A percentile compares a stretch with the other conserved stretches of the same genome.
These are phyloP conservation scores for Scheffersomyces cryptocercus DNA, from an alignment of 1,139 yeast genomes.

Conservation along the genomic window DNA sequence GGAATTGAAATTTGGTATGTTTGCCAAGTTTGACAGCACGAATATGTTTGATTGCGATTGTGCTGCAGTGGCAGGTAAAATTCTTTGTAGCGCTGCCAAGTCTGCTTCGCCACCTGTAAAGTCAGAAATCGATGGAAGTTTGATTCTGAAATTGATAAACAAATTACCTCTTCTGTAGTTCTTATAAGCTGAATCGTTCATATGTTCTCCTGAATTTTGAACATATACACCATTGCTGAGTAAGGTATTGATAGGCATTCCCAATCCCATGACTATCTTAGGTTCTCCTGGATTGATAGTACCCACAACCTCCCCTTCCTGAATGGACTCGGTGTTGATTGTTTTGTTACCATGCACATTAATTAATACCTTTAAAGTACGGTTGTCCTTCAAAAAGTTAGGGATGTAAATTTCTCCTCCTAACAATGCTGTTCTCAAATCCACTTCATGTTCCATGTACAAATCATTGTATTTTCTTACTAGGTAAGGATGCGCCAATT, in stretches of 20 bases:
- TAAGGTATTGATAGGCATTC: conserved; percentile 64
- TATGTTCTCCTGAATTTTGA: conserved; percentile 17
- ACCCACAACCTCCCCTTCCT: conserved; percentile 49
- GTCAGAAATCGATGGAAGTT: conserved; percentile 32
- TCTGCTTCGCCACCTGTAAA: conserved; percentile 24
- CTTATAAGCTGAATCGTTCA: conserved; percentile 20
- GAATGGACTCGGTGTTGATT: conserved; percentile 28
- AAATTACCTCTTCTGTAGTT: conserved; percentile 37
- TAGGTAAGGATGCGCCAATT: conserved; percentile 39
- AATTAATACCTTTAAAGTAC: conserved; percentile 37
- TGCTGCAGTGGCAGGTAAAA: conserved; percentile 24
- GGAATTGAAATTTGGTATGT: conserved; percentile 15
- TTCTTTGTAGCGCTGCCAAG: conserved; percentile 20
- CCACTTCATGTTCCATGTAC: conserved; percentile 45
- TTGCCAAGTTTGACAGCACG: conserved; percentile 24
- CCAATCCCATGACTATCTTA: conserved; percentile 50
- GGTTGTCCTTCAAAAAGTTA: conserved; percentile 47
- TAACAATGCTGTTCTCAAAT: conserved; percentile 52
- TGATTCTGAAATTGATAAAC: conserved; percentile 43
- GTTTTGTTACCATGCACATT: conserved; percentile 38
- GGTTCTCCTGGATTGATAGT: conserved; percentile 46
- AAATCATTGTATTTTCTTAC: conserved; percentile 53
- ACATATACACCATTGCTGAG: conserved; percentile 27
- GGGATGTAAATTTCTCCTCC: conserved; percentile 52
- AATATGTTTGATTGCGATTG: neutral